Base-by-base conservation (phyloP, 2,329 filamentous ascomycete species). In the Sarocladium strictum region DNA sequence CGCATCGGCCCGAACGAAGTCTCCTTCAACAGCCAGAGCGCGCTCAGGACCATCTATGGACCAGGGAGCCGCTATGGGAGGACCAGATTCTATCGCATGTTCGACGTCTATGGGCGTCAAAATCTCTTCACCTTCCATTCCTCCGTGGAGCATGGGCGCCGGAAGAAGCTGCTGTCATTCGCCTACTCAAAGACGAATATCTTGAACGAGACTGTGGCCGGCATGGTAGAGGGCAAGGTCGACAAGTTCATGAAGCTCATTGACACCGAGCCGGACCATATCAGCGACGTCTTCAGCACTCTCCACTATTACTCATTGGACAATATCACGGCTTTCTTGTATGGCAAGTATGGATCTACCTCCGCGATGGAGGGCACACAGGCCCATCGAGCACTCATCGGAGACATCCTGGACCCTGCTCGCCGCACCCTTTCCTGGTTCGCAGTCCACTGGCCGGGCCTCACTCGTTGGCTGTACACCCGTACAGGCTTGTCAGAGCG, bases 281-380 rank as follows among this genome's bases (percentile, higher is more conserved):
- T 66, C 2, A 66, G 67, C 24, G 75, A 80, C 56, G 74, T 77
- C 33, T 80, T 79, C 57, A 61, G 61, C 2, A 76, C 67, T 52
- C 63, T 81, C 21, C 78, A 81, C 62, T 81, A 76, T 61, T 81
- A 75, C 62, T 74, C 75, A 11, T 65, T 82, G 12, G 77, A 82
- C 61, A 72, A 66, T 51, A 80, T 81, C 56, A 79, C 77, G 0
- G 67, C 70, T 3, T 79, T 81, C 50, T 61, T 81, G 0, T 81
- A 79, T 55, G 77, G 77, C 2, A 59, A 63, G 1, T 58, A 67
- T 56, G 77, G 76, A 2, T 71, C 65, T 2, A 80, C 77, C 0
- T 62, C 63, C 29, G 73, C 76, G 0, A 58, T 80, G 10, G 58
- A 59, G 14, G 76, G 76, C 1, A 62, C 64, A 21, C 37, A 60